Evolutionary conservation across 2,329 filamentous ascomycete genomes (phyloP).

Genomic region (Albophoma yamanashiensis): DNA sequence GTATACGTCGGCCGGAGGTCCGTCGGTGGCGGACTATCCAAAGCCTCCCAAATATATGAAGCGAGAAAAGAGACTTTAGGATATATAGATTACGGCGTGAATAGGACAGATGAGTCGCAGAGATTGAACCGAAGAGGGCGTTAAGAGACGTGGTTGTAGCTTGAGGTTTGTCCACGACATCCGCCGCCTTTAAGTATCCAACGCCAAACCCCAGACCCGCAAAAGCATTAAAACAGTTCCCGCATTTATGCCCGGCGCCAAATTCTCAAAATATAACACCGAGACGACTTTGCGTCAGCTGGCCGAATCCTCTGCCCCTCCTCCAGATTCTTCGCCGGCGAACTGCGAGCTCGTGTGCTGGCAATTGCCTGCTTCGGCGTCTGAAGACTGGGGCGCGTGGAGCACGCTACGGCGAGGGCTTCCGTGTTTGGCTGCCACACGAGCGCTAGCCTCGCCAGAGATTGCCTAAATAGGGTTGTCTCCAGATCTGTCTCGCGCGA

Average conservation of each 20-base stretch:
- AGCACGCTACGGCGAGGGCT: neutral
- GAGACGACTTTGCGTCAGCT: constrained; percentile 3
- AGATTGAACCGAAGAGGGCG: neutral
- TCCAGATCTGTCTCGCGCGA: neutral
- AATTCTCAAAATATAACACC: neutral
- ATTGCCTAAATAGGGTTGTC: neutral
- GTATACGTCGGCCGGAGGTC: neutral
- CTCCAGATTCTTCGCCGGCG: neutral
- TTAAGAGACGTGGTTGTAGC: neutral
- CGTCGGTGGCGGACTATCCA: neutral
- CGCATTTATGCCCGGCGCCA: neutral
- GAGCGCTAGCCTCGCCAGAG: neutral
- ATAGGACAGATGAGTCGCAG: neutral
- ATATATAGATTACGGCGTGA: neutral
- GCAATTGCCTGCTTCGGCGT: neutral
- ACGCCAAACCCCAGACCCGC: neutral
- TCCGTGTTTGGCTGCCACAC: neutral
- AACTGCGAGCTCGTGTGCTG: neutral
- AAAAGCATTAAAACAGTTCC: neutral
- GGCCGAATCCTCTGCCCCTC: constrained; percentile 1
- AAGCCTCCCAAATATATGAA: neutral
- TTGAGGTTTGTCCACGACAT: neutral
- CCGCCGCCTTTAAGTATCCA: neutral
- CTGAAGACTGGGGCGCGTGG: neutral
- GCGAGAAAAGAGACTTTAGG: neutral